Evolutionary conservation across 352 stramenopile genomes (phyloP).

Genomic region (Vaucheria bursata): DNA sequence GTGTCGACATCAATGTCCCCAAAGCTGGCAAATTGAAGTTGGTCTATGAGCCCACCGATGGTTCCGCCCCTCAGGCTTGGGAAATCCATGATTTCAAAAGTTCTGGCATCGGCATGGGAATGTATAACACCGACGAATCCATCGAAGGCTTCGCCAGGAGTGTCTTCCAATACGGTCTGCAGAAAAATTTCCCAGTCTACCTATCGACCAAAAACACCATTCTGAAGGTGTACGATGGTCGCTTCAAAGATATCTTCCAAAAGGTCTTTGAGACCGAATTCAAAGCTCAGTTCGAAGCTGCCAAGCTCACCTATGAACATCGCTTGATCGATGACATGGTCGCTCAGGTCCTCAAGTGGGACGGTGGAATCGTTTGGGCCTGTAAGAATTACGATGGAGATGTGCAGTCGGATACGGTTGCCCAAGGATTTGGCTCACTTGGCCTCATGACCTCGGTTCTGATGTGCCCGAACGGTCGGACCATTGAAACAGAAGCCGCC

Average conservation of each 20-base stretch:
- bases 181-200: constrained; percentile 57
- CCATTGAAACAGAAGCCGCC: constrained; percentile 68
- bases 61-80: too few species aligned
- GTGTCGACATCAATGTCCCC: too few species aligned
- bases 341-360: constrained; percentile 70
- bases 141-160: constrained; percentile 64
- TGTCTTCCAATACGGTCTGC: constrained; percentile 61
- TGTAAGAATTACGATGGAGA: constrained; percentile 83
- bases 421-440: constrained; percentile 72
- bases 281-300: constrained; percentile 60
- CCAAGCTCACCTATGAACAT: constrained; percentile 64
- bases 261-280: constrained; percentile 66
- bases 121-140: constrained; percentile 76
- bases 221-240: constrained; percentile 70
- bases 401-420: constrained; percentile 65
- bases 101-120: constrained; percentile 66
- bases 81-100: constrained; percentile 71
- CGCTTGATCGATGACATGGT: constrained; percentile 76
- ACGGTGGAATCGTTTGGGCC: constrained; percentile 71
- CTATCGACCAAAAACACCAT: constrained; percentile 80
- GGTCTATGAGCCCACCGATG: too few species aligned
- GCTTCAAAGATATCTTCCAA: constrained; percentile 75
- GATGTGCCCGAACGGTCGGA: constrained; percentile 67
- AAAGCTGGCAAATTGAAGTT: too few species aligned
- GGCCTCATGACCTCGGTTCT: constrained; percentile 75